Conservation (phyloP, 2,329 filamentous ascomycete species). For the Dothidotthia symphoricarpi region DNA sequence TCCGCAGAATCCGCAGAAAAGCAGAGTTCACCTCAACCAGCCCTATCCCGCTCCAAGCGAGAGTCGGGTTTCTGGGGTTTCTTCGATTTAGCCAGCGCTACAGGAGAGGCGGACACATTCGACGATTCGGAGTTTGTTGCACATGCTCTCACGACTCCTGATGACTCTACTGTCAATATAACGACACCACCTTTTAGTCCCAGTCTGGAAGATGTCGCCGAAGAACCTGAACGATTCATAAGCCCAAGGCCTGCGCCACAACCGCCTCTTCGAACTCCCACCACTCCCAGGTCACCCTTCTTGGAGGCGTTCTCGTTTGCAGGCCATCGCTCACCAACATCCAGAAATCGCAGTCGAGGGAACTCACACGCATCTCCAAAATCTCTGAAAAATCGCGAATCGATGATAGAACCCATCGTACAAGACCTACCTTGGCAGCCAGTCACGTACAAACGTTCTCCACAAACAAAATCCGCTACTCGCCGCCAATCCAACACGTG, state of each 20-base stretch:
- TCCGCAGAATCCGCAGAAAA: constrained; percentile 14
- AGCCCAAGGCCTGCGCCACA: constrained; percentile 36
- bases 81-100: constrained; percentile 11
- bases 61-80: constrained; percentile 37
- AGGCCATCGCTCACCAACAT: constrained; percentile 22
- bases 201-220: constrained; percentile 38
- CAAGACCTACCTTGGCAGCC: too few relatives aligned
- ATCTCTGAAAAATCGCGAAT: constrained; percentile 4
- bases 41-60: constrained; percentile 21
- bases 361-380: constrained; percentile 28
- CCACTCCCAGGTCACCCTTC: constrained; percentile 27
- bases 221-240: constrained; percentile 38
- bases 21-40: constrained; percentile 1
- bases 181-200: constrained; percentile 45
- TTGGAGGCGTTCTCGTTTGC: constrained; percentile 32
- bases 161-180: constrained; percentile 41
- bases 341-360: constrained; percentile 17
- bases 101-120: too few relatives aligned
- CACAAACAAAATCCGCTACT: constrained; percentile 16
- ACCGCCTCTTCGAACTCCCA: constrained; percentile 27
- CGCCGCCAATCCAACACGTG: constrained; percentile 37
- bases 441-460: too few relatives aligned
- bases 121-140: constrained; percentile 31
- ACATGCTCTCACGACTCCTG: constrained; percentile 46
- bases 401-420: too few relatives aligned